Conservation (phyloP, 1,284 basidiomycete genomes). For the Volvariella volvacea region DNA sequence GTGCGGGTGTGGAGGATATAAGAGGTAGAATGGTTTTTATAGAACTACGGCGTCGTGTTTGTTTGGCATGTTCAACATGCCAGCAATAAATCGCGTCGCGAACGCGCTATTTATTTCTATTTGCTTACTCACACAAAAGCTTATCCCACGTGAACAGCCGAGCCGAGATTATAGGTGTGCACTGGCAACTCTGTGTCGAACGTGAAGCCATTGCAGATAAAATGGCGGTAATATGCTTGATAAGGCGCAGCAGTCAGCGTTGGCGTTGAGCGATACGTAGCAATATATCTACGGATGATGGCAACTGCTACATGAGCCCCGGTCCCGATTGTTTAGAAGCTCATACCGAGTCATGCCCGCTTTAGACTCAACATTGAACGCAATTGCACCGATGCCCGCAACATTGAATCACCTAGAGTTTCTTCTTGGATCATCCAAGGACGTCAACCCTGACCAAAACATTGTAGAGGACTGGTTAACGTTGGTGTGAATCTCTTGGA, state of each 20-base stretch:
- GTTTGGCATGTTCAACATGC: constrained; percentile 18
- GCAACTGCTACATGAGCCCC: too few species aligned
- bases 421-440: constrained; percentile 18
- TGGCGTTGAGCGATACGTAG: too few species aligned
- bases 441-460: constrained; percentile 14
- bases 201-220: too few species aligned
- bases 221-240: too few species aligned
- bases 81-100: constrained; percentile 18
- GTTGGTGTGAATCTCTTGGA: constrained; percentile 12
- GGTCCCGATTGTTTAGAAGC: too few species aligned
- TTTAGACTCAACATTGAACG: background rate
- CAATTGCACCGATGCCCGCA: constrained; percentile 10
- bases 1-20: constrained; percentile 4
- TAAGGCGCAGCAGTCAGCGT: too few species aligned
- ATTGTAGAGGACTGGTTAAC: constrained; percentile 19
- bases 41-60: constrained; percentile 19
- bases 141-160: too few species aligned
- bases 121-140: too few species aligned
- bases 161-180: too few species aligned
- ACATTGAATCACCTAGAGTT: constrained; percentile 17
- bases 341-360: too few species aligned
- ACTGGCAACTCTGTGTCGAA: too few species aligned
- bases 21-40: constrained; percentile 15
- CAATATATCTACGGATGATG: too few species aligned
- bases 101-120: constrained; percentile 21